A percentile compares a stretch with the other conserved stretches of the same genome.
These are phyloP conservation scores for Penicillium cataractarum DNA, from an alignment of 495 filamentous ascomycete species.

Conservation along the genomic window DNA sequence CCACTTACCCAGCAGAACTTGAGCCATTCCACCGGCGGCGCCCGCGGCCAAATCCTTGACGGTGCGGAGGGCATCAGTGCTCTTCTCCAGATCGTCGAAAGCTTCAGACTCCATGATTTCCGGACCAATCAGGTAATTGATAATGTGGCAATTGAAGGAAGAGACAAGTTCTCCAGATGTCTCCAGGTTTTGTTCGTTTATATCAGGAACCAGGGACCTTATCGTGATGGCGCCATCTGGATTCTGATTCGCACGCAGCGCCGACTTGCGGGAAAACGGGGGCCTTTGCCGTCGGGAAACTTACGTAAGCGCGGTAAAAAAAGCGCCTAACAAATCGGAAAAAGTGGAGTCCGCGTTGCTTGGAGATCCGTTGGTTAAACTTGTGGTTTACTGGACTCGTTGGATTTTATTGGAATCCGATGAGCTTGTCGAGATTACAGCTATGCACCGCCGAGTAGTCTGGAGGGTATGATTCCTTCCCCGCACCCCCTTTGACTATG, in stretches of 20 bases:
- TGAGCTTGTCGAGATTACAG: slow-evolving; percentile 11
- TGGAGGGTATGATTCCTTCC: slow-evolving; percentile 35
- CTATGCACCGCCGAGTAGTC: slow-evolving; percentile 44
- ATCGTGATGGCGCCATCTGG: slow-evolving; percentile 32
- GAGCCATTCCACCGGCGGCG: slow-evolving; percentile 88
- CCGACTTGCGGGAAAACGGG: slow-evolving; percentile 38
- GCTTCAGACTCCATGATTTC: slow-evolving; percentile 43
- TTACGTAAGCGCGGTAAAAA: slow-evolving; percentile 20
- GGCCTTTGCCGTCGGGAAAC: slow-evolving; percentile 34
- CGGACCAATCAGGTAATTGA: not conserved
- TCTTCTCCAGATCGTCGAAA: slow-evolving; percentile 43
- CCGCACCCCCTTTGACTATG: not conserved
- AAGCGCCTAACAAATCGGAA: slow-evolving; percentile 21
- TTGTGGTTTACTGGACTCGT: not conserved
- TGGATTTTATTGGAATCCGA: slow-evolving; percentile 1
- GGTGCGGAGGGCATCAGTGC: slow-evolving; percentile 55
- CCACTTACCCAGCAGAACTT: slow-evolving; percentile 87
- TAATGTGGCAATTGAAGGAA: slow-evolving; percentile 10
- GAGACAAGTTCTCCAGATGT: slow-evolving; percentile 19
- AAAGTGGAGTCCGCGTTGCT: slow-evolving; percentile 22
- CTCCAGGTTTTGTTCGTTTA: slow-evolving; percentile 22
- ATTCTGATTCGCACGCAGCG: slow-evolving; percentile 38
- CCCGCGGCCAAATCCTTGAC: slow-evolving; percentile 91
- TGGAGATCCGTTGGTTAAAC: not conserved
- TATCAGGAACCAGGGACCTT: slow-evolving; percentile 33